These are phyloP conservation scores for Xylaria flabelliformis DNA, from an alignment of 495 filamentous ascomycete species.

Conservation along the genomic window DNA sequence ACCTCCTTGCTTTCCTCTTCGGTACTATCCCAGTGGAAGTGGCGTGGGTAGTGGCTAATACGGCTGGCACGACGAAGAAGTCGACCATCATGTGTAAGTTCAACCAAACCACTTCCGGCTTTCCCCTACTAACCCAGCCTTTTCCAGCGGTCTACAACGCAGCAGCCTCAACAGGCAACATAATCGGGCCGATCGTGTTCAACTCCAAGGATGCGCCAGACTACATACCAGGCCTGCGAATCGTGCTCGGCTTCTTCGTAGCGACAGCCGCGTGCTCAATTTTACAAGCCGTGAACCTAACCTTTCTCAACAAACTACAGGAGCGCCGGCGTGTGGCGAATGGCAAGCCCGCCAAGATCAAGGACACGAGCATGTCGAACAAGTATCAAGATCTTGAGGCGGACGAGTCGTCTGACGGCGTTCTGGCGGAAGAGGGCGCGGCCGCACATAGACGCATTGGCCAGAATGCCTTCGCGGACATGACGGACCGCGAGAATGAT, in stretches of 20 bases:
- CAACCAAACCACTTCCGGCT: neutral
- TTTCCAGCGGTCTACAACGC: slow-evolving; percentile 58
- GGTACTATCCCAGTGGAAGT: slow-evolving; percentile 57
- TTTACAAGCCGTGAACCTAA: slow-evolving; percentile 59
- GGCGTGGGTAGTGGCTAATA: slow-evolving; percentile 61
- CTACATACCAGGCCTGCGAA: slow-evolving; percentile 63
- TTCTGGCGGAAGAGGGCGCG: slow-evolving; percentile 35
- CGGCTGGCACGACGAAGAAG: slow-evolving; percentile 77
- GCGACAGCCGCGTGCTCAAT: slow-evolving; percentile 56
- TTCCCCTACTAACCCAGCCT: neutral
- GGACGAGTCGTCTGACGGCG: slow-evolving; percentile 25
- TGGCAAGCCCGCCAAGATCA: slow-evolving; percentile 62
- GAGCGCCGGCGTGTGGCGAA: slow-evolving; percentile 57
- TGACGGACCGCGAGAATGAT: slow-evolving; percentile 69
- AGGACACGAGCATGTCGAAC: slow-evolving; percentile 63
- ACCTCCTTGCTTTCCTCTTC: slow-evolving; percentile 67
- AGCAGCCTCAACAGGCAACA: slow-evolving; percentile 67
- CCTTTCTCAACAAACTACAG: slow-evolving; percentile 61
- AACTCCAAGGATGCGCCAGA: slow-evolving; percentile 62
- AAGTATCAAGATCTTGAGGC: slow-evolving; percentile 21
- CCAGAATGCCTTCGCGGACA: slow-evolving; percentile 56
- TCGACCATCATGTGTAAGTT: slow-evolving; percentile 57
- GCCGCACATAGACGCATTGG: slow-evolving; percentile 38
- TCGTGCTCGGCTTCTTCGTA: slow-evolving; percentile 63
- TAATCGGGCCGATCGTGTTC: slow-evolving; percentile 73